Percentiles rank a stretch among this genome's conserved stretches.
Evolutionary conservation across 139 green algal genomes (phyloP).

Genomic region (Penium margaritaceum): DNA sequence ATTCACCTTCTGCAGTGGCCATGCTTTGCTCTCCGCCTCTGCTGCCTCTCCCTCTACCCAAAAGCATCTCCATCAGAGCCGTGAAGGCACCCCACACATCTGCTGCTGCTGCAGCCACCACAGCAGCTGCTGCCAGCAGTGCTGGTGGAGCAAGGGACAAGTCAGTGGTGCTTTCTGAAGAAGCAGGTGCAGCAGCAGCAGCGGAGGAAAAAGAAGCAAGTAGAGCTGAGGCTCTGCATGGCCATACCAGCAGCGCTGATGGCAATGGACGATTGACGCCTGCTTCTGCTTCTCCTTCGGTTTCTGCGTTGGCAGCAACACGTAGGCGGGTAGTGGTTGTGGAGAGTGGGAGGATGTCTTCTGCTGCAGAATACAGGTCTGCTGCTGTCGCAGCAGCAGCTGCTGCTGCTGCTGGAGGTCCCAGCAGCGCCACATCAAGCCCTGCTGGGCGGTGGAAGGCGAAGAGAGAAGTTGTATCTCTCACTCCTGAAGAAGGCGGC

Average conservation of each 20-base stretch:
- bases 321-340: not conserved
- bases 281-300: too few relatives aligned
- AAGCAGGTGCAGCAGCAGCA: not conserved
- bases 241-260: not conserved
- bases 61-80: constrained; percentile 31
- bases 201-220: constrained; percentile 5
- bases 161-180: not conserved
- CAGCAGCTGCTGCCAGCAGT: not conserved
- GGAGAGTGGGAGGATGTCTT: not conserved
- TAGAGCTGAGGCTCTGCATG: not conserved
- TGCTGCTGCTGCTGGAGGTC: not conserved
- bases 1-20: not conserved
- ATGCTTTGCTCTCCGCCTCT: not conserved
- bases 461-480: too few relatives aligned
- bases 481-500: too few relatives aligned
- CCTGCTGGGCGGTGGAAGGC: too few relatives aligned
- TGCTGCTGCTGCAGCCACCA: not conserved
- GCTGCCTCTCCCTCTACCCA: constrained; percentile 15
- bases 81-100: not conserved
- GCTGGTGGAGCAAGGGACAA: too few relatives aligned
- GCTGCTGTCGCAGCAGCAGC: not conserved
- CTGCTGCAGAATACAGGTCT: too few relatives aligned
- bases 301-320: not conserved
- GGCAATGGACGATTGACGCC: too few relatives aligned
- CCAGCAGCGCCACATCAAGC: too few relatives aligned